Conservation (phyloP, 1,139 yeast species). For the Debaryomycetaceae sp. region DNA sequence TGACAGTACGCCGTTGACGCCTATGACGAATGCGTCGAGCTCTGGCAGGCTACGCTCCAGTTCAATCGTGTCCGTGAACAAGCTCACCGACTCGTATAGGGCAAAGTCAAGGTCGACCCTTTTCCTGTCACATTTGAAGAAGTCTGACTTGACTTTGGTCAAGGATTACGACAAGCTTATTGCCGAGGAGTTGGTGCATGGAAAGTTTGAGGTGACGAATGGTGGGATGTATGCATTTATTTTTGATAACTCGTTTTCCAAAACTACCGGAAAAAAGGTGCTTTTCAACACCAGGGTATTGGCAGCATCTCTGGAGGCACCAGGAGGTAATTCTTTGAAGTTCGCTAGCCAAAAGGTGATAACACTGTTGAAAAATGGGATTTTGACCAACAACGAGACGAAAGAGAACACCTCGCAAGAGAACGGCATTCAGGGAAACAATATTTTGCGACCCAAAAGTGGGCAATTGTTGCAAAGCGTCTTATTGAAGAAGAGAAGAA, state of each 20-base stretch:
- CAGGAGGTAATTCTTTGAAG: background rate
- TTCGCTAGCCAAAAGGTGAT: background rate
- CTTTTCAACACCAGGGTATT: constrained; percentile 57
- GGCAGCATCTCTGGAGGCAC: constrained; percentile 1
- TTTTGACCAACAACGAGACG: background rate
- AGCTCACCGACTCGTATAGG: constrained; percentile 31
- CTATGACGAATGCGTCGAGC: constrained; percentile 3
- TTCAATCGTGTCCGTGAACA: constrained; percentile 38
- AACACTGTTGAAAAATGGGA: background rate
- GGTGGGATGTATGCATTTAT: constrained; percentile 82
- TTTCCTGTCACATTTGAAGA: constrained; percentile 29
- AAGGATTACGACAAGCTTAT: constrained; percentile 47
- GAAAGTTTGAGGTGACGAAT: constrained; percentile 51
- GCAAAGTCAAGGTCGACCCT: constrained; percentile 36
- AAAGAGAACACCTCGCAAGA: background rate
- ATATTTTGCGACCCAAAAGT: constrained; percentile 39
- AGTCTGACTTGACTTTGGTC: constrained; percentile 36
- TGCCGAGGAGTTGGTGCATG: constrained; percentile 59
- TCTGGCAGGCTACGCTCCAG: constrained; percentile 24
- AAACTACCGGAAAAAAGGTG: constrained; percentile 78
- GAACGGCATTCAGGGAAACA: constrained; percentile 3
- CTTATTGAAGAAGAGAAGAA: constrained; percentile 71
- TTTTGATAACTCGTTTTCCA: constrained; percentile 88
- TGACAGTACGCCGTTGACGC: background rate
- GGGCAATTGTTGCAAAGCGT: constrained; percentile 72